Conservation (phyloP, 768 basidiomycete genomes). For the Lentinula detonsa region DNA sequence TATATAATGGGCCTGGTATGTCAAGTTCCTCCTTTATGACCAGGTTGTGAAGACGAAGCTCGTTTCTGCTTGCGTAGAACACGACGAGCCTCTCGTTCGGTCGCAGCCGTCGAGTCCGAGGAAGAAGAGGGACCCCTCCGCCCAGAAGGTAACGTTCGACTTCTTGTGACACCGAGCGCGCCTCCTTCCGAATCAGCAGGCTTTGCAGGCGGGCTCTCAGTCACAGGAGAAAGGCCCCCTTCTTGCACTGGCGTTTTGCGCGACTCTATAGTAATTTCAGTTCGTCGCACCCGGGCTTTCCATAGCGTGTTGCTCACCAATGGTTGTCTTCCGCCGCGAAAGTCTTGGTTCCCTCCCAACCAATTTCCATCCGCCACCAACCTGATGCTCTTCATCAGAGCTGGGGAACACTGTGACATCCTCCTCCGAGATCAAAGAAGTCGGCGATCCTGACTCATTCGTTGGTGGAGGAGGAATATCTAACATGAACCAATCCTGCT, state of each 20-base stretch:
- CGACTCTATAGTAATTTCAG: not conserved
- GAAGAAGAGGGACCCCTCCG: slow-evolving; percentile 16
- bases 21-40: slow-evolving; percentile 6
- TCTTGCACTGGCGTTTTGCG: slow-evolving; percentile 1
- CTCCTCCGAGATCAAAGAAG: slow-evolving; percentile 22
- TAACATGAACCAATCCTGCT: slow-evolving; percentile 93
- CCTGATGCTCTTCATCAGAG: slow-evolving; percentile 43
- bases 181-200: slow-evolving; percentile 22
- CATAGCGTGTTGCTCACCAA: slow-evolving; percentile 11
- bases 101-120: slow-evolving; percentile 9
- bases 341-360: slow-evolving; percentile 37
- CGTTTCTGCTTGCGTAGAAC: slow-evolving; percentile 50
- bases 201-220: slow-evolving; percentile 33
- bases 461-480: slow-evolving; percentile 72
- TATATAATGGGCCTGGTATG: not conserved
- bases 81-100: slow-evolving; percentile 29
- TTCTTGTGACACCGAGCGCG: slow-evolving; percentile 43
- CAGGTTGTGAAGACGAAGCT: slow-evolving; percentile 32
- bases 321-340: slow-evolving; percentile 51
- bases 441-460: slow-evolving; percentile 17
- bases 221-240: slow-evolving; percentile 41
- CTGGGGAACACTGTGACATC: slow-evolving; percentile 38
- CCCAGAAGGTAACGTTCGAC: slow-evolving; percentile 59
- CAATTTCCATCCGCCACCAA: slow-evolving; percentile 49
- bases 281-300: not conserved